Base-by-base conservation (phyloP, 345 rosid species). In the Syzygium aromaticum region DNA sequence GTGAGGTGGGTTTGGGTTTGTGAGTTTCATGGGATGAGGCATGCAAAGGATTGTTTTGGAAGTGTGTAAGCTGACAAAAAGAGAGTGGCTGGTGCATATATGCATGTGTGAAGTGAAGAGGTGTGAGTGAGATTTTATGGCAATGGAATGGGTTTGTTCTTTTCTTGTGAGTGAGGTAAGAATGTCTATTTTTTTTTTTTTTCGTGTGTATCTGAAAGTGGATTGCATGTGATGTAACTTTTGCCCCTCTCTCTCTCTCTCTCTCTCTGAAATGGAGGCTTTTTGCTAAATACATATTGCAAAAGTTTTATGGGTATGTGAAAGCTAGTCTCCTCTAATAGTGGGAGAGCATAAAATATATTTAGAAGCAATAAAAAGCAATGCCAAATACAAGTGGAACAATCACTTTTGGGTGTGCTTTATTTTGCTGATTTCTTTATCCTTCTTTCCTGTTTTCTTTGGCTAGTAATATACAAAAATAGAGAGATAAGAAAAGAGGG, bases 161-260 rank as follows among this genome's bases (percentile, higher is more conserved):
- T 95, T 94, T 85, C 95, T 92, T 94, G 95, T 89, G 56, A 78
- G 90, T 86, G 90, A 91, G 95, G 96, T 86, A 91, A 92, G 89
- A 67, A 56, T 77, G 87, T 49, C 91, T 33, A 7, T 86, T 80
- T 88, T 91, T 43, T 8, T 84, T 38, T 4, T 73, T 73, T 73
- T 51, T 33, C 7, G 54, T 85, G 51, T 90, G 84, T 64, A 86
- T 87, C 92, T 86, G 90, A 90, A 94, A 93, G 96, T 92, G 93
- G 91, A 84, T 90, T 90, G 92, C 96, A 95, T 93, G 97, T 95
- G 97, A 94, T 92, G 61, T 85, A 57, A 86, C 89, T 90, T 88
- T 90, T 85, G 78, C 52, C 86, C 2, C 78, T 25, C 78, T 59
- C 77, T 85, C 63, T 85, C 77, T 43, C 77, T 43, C 51, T 63